Evolutionary conservation across 2,329 filamentous ascomycete species (phyloP).

Genomic region (Fusarium illudens): DNA sequence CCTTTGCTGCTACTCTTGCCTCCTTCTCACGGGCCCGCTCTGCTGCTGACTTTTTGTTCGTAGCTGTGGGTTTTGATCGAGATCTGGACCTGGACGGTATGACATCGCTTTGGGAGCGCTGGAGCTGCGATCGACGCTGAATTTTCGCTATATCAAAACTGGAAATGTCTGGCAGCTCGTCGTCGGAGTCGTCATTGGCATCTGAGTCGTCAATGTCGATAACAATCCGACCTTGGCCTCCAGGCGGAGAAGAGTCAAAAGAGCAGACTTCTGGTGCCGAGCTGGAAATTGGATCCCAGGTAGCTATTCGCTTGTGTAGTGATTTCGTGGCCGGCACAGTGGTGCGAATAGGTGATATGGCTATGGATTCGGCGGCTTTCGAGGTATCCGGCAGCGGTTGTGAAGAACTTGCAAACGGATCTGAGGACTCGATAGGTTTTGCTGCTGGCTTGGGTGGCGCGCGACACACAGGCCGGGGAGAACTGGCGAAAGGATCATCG

Average conservation of each 20-base stretch:
- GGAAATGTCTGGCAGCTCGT: conserved; percentile 59
- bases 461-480: conserved; percentile 32
- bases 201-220: conserved; percentile 52
- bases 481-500: conserved; percentile 48
- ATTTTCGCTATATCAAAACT: conserved; percentile 50
- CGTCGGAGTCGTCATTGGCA: conserved; percentile 47
- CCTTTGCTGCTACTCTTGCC: conserved; percentile 58
- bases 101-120: conserved; percentile 46
- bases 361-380: conserved; percentile 8
- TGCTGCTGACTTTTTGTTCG: conserved; percentile 45
- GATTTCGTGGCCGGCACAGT: conserved; percentile 2
- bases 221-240: conserved; percentile 28
- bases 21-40: conserved; percentile 53
- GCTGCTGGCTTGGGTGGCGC: neutral
- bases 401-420: conserved; percentile 30
- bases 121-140: conserved; percentile 35
- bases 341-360: conserved; percentile 5
- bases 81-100: conserved; percentile 33
- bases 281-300: conserved; percentile 63
- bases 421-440: conserved; percentile 30
- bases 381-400: neutral
- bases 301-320: conserved; percentile 20
- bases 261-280: conserved; percentile 55
- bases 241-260: conserved; percentile 31
- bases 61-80: conserved; percentile 32